phyloP scores from a whole-genome alignment of 768 basidiomycete genomes.

The Russula griseocarnosa region DNA sequence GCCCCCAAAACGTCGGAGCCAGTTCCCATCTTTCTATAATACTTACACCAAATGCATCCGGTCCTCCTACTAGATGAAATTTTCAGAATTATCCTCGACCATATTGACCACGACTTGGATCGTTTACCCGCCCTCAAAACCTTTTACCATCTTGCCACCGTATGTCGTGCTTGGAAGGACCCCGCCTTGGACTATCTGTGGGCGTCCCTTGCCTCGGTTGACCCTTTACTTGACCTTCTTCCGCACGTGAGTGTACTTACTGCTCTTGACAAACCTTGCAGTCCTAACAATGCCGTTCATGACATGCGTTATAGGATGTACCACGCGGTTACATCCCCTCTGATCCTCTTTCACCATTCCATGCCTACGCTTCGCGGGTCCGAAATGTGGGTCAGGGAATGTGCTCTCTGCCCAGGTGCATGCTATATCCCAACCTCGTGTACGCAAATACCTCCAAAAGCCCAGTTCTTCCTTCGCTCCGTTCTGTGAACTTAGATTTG shows the following conservation, averaged over 20 bases:
- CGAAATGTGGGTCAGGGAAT: slow-evolving; percentile 22
- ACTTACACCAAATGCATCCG: slow-evolving; percentile 23
- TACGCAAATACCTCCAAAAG: neutral
- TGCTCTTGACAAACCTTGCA: neutral
- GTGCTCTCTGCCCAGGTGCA: slow-evolving; percentile 6
- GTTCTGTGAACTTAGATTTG: slow-evolving; percentile 18
- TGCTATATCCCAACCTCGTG: slow-evolving; percentile 3
- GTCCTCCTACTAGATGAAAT: slow-evolving; percentile 29
- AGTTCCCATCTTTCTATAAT: neutral
- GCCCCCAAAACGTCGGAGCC: neutral
- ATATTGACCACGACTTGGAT: slow-evolving; percentile 21
- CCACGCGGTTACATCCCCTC: slow-evolving; percentile 1
- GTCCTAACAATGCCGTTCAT: neutral
- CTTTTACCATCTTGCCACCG: slow-evolving; percentile 26
- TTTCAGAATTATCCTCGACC: slow-evolving; percentile 26
- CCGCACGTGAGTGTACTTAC: slow-evolving; percentile 16
- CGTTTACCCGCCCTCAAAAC: slow-evolving; percentile 13
- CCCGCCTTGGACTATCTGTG: slow-evolving; percentile 28
- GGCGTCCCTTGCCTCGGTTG: slow-evolving; percentile 25
- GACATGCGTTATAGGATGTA: slow-evolving; percentile 1
- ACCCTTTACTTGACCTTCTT: slow-evolving; percentile 27
- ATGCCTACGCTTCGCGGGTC: slow-evolving; percentile 27
- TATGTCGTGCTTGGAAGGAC: slow-evolving; percentile 29
- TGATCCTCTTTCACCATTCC: slow-evolving; percentile 16
- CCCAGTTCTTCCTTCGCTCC: slow-evolving; percentile 23